Evolutionary conservation across 192 early-diverging fungal genomes (phyloP).

Genomic region (Mortierella claussenii): DNA sequence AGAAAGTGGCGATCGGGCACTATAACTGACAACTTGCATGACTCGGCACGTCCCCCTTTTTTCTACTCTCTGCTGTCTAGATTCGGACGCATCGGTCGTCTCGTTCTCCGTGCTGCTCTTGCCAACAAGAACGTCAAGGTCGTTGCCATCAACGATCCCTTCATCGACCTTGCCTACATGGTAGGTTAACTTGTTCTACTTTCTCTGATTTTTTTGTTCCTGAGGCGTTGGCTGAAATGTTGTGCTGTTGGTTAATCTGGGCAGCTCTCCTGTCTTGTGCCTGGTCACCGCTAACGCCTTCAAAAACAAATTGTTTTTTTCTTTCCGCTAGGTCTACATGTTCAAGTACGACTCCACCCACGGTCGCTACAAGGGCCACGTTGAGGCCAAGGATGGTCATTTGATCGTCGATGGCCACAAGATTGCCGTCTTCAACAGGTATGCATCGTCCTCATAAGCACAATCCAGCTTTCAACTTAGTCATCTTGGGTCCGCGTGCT

Average conservation of each 20-base stretch:
- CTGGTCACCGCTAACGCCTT: too few relatives aligned
- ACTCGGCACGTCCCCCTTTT: not conserved
- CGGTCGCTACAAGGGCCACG: conserved; percentile 90
- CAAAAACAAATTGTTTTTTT: too few relatives aligned
- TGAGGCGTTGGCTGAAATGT: too few relatives aligned
- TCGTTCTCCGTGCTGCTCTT: conserved; percentile 93
- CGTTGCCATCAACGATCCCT: conserved; percentile 96
- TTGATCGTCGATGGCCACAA: conserved; percentile 87
- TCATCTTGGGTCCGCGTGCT: too few relatives aligned
- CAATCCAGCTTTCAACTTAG: too few relatives aligned
- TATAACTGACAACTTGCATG: not conserved
- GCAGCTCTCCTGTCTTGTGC: too few relatives aligned
- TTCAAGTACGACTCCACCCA: conserved; percentile 99
- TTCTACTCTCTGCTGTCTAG: conserved; percentile 53
- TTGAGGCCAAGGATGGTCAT: conserved; percentile 83
- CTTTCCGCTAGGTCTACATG: conserved; percentile 90
- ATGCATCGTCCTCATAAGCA: conserved; percentile 11
- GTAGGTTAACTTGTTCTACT: conserved; percentile 46
- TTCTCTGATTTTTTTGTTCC: too few relatives aligned
- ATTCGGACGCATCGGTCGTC: conserved; percentile 99
- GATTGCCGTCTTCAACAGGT: conserved; percentile 82
- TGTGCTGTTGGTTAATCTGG: not conserved
- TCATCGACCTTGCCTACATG: conserved; percentile 98
- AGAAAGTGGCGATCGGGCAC: not conserved
- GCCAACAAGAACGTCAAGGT: conserved; percentile 80